Evolutionary conservation across 2,329 filamentous ascomycete species (phyloP), one percentile per base, ranked within the genome.

Genomic region (Lecanicillium sp.): DNA sequence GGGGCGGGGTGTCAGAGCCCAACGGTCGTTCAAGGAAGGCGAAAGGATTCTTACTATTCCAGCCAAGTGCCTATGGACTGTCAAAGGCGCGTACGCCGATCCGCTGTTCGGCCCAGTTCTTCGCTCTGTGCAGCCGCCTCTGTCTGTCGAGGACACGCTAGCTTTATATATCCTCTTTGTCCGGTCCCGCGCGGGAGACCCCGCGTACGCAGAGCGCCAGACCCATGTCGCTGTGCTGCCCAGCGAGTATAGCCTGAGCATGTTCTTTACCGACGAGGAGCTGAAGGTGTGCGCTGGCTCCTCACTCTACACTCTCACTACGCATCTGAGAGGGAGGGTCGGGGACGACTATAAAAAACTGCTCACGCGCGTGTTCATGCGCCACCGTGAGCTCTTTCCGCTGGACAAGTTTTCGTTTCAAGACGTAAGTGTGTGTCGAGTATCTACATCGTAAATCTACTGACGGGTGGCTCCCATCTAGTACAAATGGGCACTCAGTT

Each of bases 401-500:
- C 56, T 60, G 10, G 54, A 57, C 50, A 55, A 62, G 52, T 63
- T 65, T 50, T 57, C 56, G 40, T 57, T 65, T 26, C 51, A 64
- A 54, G 58, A 65, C 55, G 62, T 63, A 60, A 48, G 61, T 41
- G 9, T 9, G 17, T 30, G 36, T 12, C 21, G 24, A n/a, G 5
- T 24, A 38, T 38, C 10, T 17, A 24, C n/a, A n/a, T n/a, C n/a
- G n/a, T n/a, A n/a, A n/a, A n/a, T n/a, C n/a, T n/a, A n/a, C n/a
- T n/a, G n/a, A n/a, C n/a, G n/a, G n/a, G n/a, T n/a, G n/a, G n/a
- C n/a, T n/a, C n/a, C n/a, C n/a, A n/a, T 19, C 10, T 59, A 65
- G 62, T 65, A 65, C 49, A 64, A 64, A 50, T 65, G 62, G 62
- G 63, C 63, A 36, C 61, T 65, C 49, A 62, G 37, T 8, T 38